Base-by-base conservation (phyloP, 345 rosid species). In the Linum lewisii region DNA sequence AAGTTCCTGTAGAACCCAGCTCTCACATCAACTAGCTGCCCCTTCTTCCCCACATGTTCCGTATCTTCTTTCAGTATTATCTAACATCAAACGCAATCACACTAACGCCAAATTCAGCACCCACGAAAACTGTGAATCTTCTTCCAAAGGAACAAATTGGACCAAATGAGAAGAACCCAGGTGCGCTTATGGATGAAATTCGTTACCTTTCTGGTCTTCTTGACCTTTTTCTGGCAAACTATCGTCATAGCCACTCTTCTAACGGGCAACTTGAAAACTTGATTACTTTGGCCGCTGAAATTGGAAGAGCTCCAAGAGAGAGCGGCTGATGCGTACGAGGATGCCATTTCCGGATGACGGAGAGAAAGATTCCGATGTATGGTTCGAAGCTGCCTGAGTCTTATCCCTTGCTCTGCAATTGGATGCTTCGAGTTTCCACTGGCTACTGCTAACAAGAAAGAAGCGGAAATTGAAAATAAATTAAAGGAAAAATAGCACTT, bases 1-100 rank as follows among this genome's bases (percentile, higher is more conserved):
- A 47, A 93, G 78, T 89, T 93, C 78, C 97, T 83, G 73, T 79
- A 86, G 70, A 50, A 92, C 2, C 98, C 98, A n/a, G 91, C 87
- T 70, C 74, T 88, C 66, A 92, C 98, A 65, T 88, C 86, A 37
- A 86, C 54, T 26, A 92, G 74, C 62, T 88, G 79, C 57, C 97
- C 95, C 69, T 78, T 82, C 73, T 83, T 84, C 16, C 95, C 98
- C 80, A 86, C 76, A 38, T 75, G 47, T 2, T 63, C 57, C 70
- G 83, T 87, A 66, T 92, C 95, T 73, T 88, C 95, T 76, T 86
- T 88, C 95, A 92, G 72, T 54, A 92, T 78, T 55, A 92, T 81
- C 97, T 93, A 74, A 21, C 29, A 53, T 25, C 18, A 51, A 61
- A 7, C 66, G 56, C 58, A 51, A 59, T n/a, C 51, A 63, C 52